Conservation (phyloP, 1,284 basidiomycete genomes). For the Melanopsichium pennsylvanicum region DNA sequence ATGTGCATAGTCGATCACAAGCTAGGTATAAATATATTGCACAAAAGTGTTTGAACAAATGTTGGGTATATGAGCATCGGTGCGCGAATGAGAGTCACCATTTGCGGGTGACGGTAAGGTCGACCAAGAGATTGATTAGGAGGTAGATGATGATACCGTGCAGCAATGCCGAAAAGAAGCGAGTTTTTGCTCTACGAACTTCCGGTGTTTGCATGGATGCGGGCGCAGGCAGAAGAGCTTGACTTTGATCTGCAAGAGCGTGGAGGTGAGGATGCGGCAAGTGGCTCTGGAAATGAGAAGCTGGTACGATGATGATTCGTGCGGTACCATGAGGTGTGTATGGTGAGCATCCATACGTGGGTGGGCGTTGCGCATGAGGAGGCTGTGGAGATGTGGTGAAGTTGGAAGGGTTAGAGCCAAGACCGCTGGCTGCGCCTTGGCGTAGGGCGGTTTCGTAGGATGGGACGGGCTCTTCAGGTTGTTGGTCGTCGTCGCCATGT, state of each 20-base stretch:
- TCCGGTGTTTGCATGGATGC: constrained; percentile 3
- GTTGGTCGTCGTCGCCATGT: background rate
- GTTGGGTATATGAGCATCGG: too few relatives aligned
- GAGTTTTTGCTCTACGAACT: constrained; percentile 15
- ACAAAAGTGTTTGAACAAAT: too few relatives aligned
- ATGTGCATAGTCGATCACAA: too few relatives aligned
- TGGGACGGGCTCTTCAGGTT: constrained; percentile 37
- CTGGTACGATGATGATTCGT: constrained; percentile 34
- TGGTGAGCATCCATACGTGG: constrained; percentile 32
- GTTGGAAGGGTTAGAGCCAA: constrained; percentile 17
- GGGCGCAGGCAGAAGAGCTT: constrained; percentile 18
- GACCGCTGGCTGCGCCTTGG: constrained; percentile 28
- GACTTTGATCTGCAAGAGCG: background rate
- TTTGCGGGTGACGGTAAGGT: constrained; percentile 3
- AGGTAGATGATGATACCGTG: constrained; percentile 42
- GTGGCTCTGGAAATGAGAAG: constrained; percentile 12
- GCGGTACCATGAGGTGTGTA: constrained; percentile 35
- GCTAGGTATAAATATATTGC: background rate
- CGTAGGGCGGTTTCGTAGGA: constrained; percentile 44
- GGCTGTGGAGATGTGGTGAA: background rate
- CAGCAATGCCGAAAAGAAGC: constrained; percentile 36
- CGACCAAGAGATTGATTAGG: constrained; percentile 32
- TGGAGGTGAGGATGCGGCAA: constrained; percentile 7
- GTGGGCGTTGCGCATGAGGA: background rate
- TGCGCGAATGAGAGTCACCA: too few relatives aligned